Conservation (phyloP, 2,329 filamentous ascomycete genomes). For the Colletotrichum scovillei region DNA sequence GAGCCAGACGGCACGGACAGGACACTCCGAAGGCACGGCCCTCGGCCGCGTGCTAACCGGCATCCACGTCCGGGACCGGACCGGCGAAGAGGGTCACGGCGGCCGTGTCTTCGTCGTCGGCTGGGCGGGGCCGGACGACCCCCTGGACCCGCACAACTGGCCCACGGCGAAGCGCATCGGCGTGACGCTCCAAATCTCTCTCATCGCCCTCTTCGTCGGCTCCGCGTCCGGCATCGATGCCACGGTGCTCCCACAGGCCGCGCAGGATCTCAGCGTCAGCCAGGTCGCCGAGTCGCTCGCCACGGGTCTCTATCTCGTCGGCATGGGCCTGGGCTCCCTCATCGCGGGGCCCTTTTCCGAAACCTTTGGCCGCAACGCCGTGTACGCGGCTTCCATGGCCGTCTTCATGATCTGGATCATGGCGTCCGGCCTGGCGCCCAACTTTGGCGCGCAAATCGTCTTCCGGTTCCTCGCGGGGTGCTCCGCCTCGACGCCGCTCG, state of each 20-base stretch:
- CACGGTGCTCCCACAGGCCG: slow-evolving; percentile 56
- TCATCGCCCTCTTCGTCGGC: slow-evolving; percentile 62
- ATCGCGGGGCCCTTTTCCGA: slow-evolving; percentile 53
- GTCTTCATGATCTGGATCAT: slow-evolving; percentile 58
- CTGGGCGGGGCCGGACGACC: slow-evolving; percentile 49
- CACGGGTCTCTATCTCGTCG: slow-evolving; percentile 52
- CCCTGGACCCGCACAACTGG: slow-evolving; percentile 59
- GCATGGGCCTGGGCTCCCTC: slow-evolving; percentile 50
- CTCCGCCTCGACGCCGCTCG: slow-evolving; percentile 57
- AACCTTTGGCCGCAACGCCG: slow-evolving; percentile 50
- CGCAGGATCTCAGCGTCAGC: slow-evolving; percentile 57
- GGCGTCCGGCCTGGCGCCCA: slow-evolving; percentile 55
- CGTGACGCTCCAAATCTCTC: slow-evolving; percentile 54
- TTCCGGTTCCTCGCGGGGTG: slow-evolving; percentile 62
- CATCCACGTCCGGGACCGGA: slow-evolving; percentile 44
- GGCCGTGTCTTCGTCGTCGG: slow-evolving; percentile 46
- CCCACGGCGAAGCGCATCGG: slow-evolving; percentile 48
- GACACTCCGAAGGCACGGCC: slow-evolving; percentile 33
- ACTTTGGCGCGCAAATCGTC: slow-evolving; percentile 53
- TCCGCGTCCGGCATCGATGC: slow-evolving; percentile 65
- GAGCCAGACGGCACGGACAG: not conserved
- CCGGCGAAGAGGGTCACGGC: slow-evolving; percentile 37
- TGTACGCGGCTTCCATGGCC: slow-evolving; percentile 52
- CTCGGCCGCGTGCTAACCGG: slow-evolving; percentile 45
- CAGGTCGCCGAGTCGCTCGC: slow-evolving; percentile 62